phyloP scores from a whole-genome alignment of 208 protist species.

The Acanthamoeba triangularis region DNA sequence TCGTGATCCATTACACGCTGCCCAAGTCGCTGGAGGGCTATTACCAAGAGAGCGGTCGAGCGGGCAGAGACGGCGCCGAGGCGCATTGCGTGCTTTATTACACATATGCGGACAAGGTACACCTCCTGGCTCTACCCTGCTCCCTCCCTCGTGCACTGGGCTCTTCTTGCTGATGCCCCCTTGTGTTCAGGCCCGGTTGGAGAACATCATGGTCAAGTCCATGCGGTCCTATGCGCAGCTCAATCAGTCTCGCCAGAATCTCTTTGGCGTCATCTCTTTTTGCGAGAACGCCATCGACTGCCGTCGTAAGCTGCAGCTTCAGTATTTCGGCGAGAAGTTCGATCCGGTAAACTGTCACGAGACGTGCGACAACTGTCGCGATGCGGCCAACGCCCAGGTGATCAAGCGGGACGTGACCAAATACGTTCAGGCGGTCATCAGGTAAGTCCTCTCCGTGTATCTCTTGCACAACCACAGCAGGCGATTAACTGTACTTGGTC shows the following conservation, averaged over 20 bases:
- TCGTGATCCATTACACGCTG: slow-evolving; percentile 97
- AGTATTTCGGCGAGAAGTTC: slow-evolving; percentile 76
- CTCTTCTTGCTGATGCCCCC: not conserved
- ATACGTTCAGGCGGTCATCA: not conserved
- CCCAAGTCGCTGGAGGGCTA: slow-evolving; percentile 96
- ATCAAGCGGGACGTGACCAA: not conserved
- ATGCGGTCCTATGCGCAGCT: slow-evolving; percentile 28
- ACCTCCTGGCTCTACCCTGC: too few species aligned
- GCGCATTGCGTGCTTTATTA: slow-evolving; percentile 71
- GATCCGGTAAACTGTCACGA: slow-evolving; percentile 60
- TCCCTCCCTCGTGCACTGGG: not conserved
- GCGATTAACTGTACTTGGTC: not conserved
- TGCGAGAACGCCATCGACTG: slow-evolving; percentile 74
- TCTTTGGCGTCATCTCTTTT: slow-evolving; percentile 61
- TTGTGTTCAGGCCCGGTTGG: slow-evolving; percentile 3
- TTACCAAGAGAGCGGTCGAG: slow-evolving; percentile 70
- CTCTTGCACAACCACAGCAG: not conserved
- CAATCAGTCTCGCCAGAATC: slow-evolving; percentile 59
- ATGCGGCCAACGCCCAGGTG: slow-evolving; percentile 15
- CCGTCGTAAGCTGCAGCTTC: slow-evolving; percentile 64
- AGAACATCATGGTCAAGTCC: slow-evolving; percentile 60
- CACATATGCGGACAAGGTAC: slow-evolving; percentile 57
- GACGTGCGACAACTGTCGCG: slow-evolving; percentile 70
- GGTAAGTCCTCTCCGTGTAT: not conserved
- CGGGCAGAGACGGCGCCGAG: slow-evolving; percentile 58